A percentile compares a stretch with the other conserved stretches of the same genome.
Conservation (phyloP, 129 eudicot species). For the Mikania micrantha region DNA sequence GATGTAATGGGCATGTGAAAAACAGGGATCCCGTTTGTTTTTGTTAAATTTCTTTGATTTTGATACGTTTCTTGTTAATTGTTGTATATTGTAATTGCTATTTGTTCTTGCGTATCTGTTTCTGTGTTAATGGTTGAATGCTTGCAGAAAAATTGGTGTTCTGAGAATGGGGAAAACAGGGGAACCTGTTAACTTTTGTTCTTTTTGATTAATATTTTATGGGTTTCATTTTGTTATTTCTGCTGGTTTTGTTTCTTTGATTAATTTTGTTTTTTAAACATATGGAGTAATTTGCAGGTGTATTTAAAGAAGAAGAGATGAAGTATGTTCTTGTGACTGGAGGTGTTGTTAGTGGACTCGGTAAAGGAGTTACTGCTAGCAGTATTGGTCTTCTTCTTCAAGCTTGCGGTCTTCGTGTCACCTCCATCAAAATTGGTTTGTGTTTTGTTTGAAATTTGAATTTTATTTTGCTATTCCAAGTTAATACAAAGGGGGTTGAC, state of each 20-base stretch:
- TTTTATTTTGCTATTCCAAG: neutral
- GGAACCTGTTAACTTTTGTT: neutral
- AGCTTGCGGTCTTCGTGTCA: slow-evolving; percentile 80
- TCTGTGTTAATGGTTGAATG: neutral
- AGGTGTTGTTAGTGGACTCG: slow-evolving; percentile 87
- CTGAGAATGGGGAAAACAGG: slow-evolving; percentile 15
- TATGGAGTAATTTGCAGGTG: slow-evolving; percentile 9
- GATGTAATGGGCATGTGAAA: slow-evolving; percentile 14
- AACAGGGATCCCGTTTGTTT: slow-evolving; percentile 10
- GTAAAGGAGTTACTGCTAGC: slow-evolving; percentile 93
- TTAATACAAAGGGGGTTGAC: neutral
- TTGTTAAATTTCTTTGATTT: neutral
- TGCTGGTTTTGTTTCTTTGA: neutral
- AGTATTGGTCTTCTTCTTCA: slow-evolving; percentile 88
- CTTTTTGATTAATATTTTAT: neutral
- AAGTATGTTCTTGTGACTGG: slow-evolving; percentile 87
- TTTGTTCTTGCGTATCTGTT: neutral
- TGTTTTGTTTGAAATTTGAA: neutral
- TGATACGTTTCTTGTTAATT: neutral
- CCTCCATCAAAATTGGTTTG: slow-evolving; percentile 75
- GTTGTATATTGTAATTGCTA: neutral
- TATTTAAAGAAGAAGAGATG: slow-evolving; percentile 25
- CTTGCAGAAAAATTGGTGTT: neutral
- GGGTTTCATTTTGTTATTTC: neutral
- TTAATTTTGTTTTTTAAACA: neutral